Evolutionary conservation across 139 green algal genomes (phyloP).

Genomic region (Chlorella sp.): DNA sequence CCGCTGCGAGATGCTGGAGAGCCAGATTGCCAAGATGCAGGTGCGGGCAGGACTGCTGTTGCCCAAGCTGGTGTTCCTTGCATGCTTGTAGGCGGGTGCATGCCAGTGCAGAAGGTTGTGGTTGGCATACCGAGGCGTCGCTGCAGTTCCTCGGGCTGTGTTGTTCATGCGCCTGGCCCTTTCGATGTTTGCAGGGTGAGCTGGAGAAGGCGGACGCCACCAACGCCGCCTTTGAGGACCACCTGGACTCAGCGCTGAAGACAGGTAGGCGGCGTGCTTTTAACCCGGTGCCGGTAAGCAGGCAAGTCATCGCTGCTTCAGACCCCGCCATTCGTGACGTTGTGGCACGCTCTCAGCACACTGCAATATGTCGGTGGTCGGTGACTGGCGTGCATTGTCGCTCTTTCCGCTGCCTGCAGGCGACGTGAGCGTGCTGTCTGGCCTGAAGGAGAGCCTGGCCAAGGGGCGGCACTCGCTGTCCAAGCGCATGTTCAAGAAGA

Average conservation of each 20-base stretch:
- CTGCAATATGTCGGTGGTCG: too few species aligned
- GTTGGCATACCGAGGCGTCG: too few species aligned
- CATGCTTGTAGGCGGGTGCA: too few species aligned
- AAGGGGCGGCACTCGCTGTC: background rate
- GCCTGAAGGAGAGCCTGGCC: background rate
- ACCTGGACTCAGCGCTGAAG: slow-evolving; percentile 15
- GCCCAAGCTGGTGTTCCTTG: too few species aligned
- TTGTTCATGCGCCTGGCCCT: background rate
- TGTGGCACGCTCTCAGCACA: too few species aligned
- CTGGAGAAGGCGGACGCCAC: slow-evolving; percentile 49
- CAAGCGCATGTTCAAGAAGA: slow-evolving; percentile 34
- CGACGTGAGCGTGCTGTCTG: slow-evolving; percentile 26
- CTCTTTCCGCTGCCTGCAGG: background rate
- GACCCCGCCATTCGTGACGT: too few species aligned
- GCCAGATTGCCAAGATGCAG: slow-evolving; percentile 57
- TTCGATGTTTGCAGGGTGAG: slow-evolving; percentile 22
- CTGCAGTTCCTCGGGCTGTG: too few species aligned
- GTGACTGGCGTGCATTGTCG: too few species aligned
- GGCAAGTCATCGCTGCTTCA: too few species aligned
- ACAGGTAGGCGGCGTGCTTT: slow-evolving; percentile 8
- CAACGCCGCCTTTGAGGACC: slow-evolving; percentile 47
- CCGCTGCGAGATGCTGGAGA: slow-evolving; percentile 55
- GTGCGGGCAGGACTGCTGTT: background rate
- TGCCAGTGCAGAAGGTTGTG: too few species aligned
- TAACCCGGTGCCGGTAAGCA: too few species aligned